A percentile compares a stretch with the other conserved stretches of the same genome.
phyloP scores from a whole-genome alignment of 352 stramenopile species.

The Stephanocyclus meneghinianus region DNA sequence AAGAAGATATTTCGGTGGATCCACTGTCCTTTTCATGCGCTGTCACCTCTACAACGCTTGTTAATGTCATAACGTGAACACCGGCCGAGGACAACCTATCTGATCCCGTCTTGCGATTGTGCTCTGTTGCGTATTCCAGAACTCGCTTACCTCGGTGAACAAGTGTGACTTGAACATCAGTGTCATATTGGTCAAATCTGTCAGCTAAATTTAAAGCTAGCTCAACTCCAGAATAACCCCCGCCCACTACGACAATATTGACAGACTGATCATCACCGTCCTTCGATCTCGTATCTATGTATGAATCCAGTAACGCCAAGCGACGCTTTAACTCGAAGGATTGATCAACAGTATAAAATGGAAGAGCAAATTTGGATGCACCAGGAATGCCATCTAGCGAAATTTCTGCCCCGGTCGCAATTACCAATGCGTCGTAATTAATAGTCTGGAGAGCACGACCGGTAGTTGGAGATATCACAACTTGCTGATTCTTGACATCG shows the following conservation, averaged over 20 bases:
- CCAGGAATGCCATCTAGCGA: conserved; percentile 43
- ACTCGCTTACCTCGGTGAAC: conserved; percentile 49
- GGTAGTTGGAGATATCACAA: conserved; percentile 20
- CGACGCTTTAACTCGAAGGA: conserved; percentile 37
- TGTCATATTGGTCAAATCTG: conserved; percentile 17
- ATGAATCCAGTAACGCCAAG: conserved; percentile 34
- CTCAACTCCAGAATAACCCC: conserved; percentile 60
- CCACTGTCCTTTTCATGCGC: background rate
- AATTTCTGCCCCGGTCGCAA: conserved; percentile 52
- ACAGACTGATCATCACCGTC: conserved; percentile 8
- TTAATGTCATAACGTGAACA: conserved; percentile 43
- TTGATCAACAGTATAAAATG: conserved; percentile 61
- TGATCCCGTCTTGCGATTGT: conserved; percentile 43
- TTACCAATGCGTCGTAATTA: conserved; percentile 55
- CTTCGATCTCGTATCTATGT: conserved; percentile 14
- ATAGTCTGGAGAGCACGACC: conserved; percentile 19
- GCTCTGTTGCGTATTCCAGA: conserved; percentile 43
- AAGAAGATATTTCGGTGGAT: background rate
- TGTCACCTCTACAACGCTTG: conserved; percentile 33
- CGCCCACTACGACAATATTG: conserved; percentile 54
- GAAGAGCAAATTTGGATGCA: conserved; percentile 33
- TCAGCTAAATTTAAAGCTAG: conserved; percentile 52
- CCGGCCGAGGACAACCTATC: conserved; percentile 35
- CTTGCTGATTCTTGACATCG: conserved; percentile 39
- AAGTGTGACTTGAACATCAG: conserved; percentile 46